phyloP scores from a whole-genome alignment of 306 rosid species.

The Begonia peltatifolia region DNA sequence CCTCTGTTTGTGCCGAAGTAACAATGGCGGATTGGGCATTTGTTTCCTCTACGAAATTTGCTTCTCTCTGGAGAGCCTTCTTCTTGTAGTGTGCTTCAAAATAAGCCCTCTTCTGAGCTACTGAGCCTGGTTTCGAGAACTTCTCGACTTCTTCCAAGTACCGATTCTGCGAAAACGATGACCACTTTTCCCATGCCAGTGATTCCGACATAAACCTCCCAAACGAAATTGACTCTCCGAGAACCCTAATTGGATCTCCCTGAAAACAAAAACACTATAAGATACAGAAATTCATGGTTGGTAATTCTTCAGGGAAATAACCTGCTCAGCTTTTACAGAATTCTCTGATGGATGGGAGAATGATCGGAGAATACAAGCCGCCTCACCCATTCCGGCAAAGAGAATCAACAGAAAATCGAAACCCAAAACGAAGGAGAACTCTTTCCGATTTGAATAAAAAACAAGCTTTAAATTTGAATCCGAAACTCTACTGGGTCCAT shows the following conservation, averaged over 20 bases:
- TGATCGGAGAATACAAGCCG: slow-evolving; percentile 44
- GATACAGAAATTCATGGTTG: not conserved
- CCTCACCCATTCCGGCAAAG: slow-evolving; percentile 34
- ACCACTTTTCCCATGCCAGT: slow-evolving; percentile 83
- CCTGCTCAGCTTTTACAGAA: slow-evolving; percentile 37
- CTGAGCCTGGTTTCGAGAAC: slow-evolving; percentile 78
- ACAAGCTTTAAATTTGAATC: slow-evolving; percentile 12
- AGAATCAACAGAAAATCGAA: not conserved
- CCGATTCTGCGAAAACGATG: slow-evolving; percentile 65
- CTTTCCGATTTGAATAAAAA: too few relatives aligned
- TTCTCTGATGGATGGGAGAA: slow-evolving; percentile 37
- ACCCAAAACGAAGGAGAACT: too few relatives aligned
- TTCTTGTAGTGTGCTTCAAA: slow-evolving; percentile 88
- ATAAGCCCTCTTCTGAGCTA: slow-evolving; percentile 79
- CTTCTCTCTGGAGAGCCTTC: slow-evolving; percentile 61
- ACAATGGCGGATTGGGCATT: slow-evolving; percentile 12
- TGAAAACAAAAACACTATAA: slow-evolving; percentile 10
- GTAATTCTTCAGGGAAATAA: slow-evolving; percentile 6
- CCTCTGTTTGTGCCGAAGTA: slow-evolving; percentile 12
- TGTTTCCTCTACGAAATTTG: slow-evolving; percentile 31
- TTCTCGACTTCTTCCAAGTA: slow-evolving; percentile 75
- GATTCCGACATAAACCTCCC: slow-evolving; percentile 69
- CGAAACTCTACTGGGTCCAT: slow-evolving; percentile 14
- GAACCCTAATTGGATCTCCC: slow-evolving; percentile 35
- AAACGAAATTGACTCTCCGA: slow-evolving; percentile 77